Evolutionary conservation across 106 monocot species (phyloP), one percentile per base, ranked within the genome.

Genomic region (Posidonia australis): DNA sequence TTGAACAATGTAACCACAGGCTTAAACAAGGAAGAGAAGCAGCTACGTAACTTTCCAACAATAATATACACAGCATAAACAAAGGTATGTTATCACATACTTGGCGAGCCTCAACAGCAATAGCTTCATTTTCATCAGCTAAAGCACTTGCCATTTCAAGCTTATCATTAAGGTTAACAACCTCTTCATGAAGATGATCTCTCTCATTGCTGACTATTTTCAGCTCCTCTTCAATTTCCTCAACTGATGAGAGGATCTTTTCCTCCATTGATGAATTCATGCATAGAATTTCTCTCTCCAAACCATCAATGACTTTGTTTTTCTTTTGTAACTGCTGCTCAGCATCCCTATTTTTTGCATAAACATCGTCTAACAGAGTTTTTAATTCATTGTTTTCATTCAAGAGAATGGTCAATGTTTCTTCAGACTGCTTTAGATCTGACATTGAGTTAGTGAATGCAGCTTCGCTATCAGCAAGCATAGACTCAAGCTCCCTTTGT

Each of bases 101-200:
- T 57, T 85, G 84, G 25, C 75, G 72, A 54, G 85, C 82, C 66
- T 89, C 89, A 58, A 85, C 68, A 36, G 85, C 81, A 76, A 82
- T 64, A 24, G 89, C 89, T 85, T 89, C 89, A 67, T 82, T 89
- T 73, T 89, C 89, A 75, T 89, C 89, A 75, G 80, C 89, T 65
- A 89, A 75, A 58, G 89, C 62, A 67, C 72, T 74, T 30, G 67
- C 66, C 80, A 82, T 77, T 13, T 85, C 89, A 72, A 85, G 74
- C 67, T 74, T 84, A 21, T 75, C 79, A 46, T 69, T 82, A 31
- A 89, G 80, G 28, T 61, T 27, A 36, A 64, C 30, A 61, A 80
- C 56, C 58, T 85, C 82, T 54, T 28, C 48, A 14, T 49, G 72
- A 24, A 89, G 67, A 58, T 67, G 32, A 77, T 77, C 75, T 70